These are phyloP conservation scores for Helianthus tuberosus DNA, from an alignment of 129 eudicot species.

Conservation along the genomic window DNA sequence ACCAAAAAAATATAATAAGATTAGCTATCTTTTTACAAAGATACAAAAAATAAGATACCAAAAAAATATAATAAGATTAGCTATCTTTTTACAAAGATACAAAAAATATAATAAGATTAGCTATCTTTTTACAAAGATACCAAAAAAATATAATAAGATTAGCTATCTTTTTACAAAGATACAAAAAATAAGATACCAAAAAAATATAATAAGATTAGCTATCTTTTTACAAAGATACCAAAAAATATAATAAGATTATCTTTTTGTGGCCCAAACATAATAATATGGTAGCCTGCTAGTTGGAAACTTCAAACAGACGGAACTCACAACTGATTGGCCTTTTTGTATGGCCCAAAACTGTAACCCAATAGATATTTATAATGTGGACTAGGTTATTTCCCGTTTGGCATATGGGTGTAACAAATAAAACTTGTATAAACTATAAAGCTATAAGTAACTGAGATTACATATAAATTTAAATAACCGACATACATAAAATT, in stretches of 20 bases:
- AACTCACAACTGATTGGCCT: background rate
- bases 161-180: too few species aligned
- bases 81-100: background rate
- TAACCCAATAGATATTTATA: background rate
- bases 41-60: too few species aligned
- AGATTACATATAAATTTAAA: too few species aligned
- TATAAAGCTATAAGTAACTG: too few species aligned
- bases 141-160: too few species aligned
- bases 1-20: background rate
- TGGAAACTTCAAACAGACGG: background rate
- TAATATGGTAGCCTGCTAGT: background rate
- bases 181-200: too few species aligned
- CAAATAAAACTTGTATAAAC: too few species aligned
- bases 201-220: background rate
- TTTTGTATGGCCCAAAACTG: background rate
- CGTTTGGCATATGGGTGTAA: too few species aligned
- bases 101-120: background rate
- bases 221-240: background rate
- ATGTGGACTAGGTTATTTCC: background rate
- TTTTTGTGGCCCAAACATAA: background rate
- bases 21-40: background rate
- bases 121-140: background rate
- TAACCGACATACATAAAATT: too few species aligned
- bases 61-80: background rate
- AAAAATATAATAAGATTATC: background rate